Percentiles rank a stretch among this genome's conserved stretches.
Conservation (phyloP, 2,329 filamentous ascomycete species). For the Colletotrichum melonis region DNA sequence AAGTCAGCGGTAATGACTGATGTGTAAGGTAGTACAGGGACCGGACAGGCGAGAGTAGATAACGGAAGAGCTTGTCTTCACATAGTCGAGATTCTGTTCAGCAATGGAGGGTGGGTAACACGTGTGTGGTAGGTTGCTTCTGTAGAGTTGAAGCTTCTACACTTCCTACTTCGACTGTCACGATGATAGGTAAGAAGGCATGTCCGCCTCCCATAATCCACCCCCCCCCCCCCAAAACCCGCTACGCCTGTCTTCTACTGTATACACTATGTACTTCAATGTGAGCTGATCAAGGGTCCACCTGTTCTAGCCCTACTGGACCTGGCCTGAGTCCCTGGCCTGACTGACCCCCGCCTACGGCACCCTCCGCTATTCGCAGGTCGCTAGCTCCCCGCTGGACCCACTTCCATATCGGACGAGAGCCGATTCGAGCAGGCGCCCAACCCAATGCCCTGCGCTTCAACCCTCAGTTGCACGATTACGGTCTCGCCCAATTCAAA, state of each 20-base stretch:
- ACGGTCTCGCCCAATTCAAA: background rate
- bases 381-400: background rate
- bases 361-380: background rate
- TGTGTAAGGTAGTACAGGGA: too few species aligned
- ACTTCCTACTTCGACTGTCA: background rate
- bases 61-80: background rate
- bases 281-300: background rate
- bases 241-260: background rate
- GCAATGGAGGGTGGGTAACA: background rate
- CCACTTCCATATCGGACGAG: background rate
- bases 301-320: background rate
- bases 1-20: too few species aligned
- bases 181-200: background rate
- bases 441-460: background rate
- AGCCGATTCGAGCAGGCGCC: conserved; percentile 4
- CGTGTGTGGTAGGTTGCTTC: background rate
- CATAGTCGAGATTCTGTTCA: too few species aligned
- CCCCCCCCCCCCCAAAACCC: too few species aligned
- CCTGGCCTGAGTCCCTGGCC: too few species aligned
- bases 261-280: background rate
- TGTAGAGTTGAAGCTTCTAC: background rate
- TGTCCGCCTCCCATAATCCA: too few species aligned
- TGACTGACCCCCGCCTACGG: background rate
- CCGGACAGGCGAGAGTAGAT: too few species aligned
- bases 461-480: background rate